These are phyloP conservation scores for Stephania cephalantha DNA, from an alignment of 164 flowering plant genomes.

Conservation along the genomic window DNA sequence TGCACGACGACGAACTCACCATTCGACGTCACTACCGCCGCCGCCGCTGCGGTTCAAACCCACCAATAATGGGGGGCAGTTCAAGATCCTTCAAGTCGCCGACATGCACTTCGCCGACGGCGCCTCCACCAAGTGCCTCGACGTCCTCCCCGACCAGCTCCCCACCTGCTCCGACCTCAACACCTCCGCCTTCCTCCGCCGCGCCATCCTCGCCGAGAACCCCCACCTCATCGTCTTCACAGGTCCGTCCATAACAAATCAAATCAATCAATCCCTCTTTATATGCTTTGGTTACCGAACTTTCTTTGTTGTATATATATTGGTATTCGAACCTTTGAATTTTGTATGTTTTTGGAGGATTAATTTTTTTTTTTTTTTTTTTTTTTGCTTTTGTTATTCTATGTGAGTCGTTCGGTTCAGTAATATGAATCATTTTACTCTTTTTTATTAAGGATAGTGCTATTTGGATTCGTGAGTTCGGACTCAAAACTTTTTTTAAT, in stretches of 20 bases:
- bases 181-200: conserved; percentile 64
- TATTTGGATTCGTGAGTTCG: too few species aligned
- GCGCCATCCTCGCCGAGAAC: conserved; percentile 72
- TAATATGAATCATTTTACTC: too few species aligned
- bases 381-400: too few species aligned
- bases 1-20: background rate
- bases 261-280: too few species aligned
- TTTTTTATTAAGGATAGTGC: too few species aligned
- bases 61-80: conserved; percentile 36
- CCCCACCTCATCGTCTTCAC: conserved; percentile 89
- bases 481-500: too few species aligned
- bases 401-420: too few species aligned
- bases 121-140: conserved; percentile 44
- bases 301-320: too few species aligned
- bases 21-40: background rate
- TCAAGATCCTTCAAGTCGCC: conserved; percentile 87
- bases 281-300: too few species aligned
- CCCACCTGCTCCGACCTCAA: conserved; percentile 81
- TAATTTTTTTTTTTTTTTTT: too few species aligned
- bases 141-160: conserved; percentile 55
- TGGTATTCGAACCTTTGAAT: too few species aligned
- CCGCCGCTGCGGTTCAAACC: conserved; percentile 13
- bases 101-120: conserved; percentile 93
- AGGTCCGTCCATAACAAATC: conserved; percentile 24
- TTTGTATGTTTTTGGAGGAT: too few species aligned